phyloP scores from a whole-genome alignment of 2,329 filamentous ascomycete species.

The Sporothrix globosa region DNA sequence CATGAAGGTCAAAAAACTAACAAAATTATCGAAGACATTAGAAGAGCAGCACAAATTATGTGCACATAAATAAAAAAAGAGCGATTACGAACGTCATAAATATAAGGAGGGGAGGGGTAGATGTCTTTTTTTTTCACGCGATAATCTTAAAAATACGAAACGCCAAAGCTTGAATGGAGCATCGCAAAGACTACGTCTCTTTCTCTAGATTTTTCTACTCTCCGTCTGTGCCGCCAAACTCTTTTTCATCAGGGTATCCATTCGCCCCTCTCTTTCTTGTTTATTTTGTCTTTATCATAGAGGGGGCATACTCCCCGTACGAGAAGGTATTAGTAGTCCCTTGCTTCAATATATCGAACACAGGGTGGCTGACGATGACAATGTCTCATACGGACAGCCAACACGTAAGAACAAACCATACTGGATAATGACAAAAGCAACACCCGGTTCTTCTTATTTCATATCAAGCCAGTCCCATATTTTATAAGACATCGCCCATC shows the following conservation, averaged over 20 bases:
- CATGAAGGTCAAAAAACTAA: not conserved
- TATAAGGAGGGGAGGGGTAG: conserved; percentile 2
- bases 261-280: conserved; percentile 6
- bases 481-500: not conserved
- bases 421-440: not conserved
- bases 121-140: conserved; percentile 12
- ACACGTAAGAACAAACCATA: not conserved
- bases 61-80: not conserved
- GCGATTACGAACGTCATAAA: not conserved
- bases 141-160: conserved; percentile 11
- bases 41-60: not conserved
- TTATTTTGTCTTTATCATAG: conserved; percentile 2
- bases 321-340: not conserved
- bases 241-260: conserved; percentile 3
- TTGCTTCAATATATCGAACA: not conserved
- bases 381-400: not conserved
- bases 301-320: not conserved
- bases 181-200: not conserved
- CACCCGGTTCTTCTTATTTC: not conserved
- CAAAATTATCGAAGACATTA: not conserved
- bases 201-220: not conserved
- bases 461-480: not conserved
- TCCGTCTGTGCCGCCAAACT: not conserved
- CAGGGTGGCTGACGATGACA: not conserved
- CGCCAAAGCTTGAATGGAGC: conserved; percentile 15